Conservation (phyloP, 2,329 filamentous ascomycete genomes). For the Xylariaceae sp. region DNA sequence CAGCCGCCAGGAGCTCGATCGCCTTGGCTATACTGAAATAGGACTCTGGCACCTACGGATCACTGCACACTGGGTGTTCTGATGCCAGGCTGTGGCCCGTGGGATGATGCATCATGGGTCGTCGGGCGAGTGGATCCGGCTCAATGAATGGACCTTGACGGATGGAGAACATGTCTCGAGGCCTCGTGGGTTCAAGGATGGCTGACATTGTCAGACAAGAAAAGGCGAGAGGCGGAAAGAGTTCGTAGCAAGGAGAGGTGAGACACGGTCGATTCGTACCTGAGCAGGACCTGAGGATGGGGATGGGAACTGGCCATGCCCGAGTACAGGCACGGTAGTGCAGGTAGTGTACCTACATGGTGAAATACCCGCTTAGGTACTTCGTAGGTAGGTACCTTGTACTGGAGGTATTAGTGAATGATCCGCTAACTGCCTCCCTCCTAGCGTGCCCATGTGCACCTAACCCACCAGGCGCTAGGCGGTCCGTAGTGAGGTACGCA, state of each 20-base stretch:
- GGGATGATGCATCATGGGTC: background rate
- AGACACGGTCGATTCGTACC: background rate
- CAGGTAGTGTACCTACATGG: too few species aligned
- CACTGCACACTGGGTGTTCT: background rate
- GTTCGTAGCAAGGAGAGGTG: background rate
- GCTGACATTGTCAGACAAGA: background rate
- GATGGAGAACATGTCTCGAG: conserved; percentile 1
- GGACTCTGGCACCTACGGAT: background rate
- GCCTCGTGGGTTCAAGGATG: background rate
- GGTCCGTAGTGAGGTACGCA: too few species aligned
- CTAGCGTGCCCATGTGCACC: too few species aligned
- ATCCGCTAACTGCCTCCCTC: too few species aligned
- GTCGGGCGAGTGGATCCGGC: conserved; percentile 1
- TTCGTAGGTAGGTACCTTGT: too few species aligned
- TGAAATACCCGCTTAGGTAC: too few species aligned
- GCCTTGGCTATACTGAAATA: conserved; percentile 8
- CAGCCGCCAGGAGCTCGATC: background rate
- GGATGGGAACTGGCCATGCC: too few species aligned
- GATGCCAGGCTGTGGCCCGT: conserved; percentile 6
- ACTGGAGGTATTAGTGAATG: too few species aligned
- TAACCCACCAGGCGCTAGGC: too few species aligned
- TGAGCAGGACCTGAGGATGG: background rate
- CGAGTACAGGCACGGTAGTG: too few species aligned
- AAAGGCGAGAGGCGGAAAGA: background rate
- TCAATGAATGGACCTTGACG: background rate